phyloP scores from a whole-genome alignment of 257 asterid genomes.

The Buddleja alternifolia region DNA sequence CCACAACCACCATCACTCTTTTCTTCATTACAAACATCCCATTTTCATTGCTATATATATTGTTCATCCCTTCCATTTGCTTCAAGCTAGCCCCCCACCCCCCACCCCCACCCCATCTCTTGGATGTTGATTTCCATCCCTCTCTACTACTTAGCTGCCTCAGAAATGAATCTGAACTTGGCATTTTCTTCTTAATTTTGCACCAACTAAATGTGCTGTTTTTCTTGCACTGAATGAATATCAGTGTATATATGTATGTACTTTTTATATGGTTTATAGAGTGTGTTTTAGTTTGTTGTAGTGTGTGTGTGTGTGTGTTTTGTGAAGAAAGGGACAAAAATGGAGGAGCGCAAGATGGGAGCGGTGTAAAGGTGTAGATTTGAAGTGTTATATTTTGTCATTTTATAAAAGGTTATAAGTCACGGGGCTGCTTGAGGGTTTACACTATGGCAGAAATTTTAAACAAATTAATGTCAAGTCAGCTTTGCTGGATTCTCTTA shows the following conservation, averaged over 20 bases:
- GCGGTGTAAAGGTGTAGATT: conserved; percentile 24
- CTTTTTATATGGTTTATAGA: conserved; percentile 3
- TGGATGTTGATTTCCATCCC: conserved; percentile 50
- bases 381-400: conserved; percentile 14
- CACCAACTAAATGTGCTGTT: too few relatives aligned
- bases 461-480: conserved; percentile 39
- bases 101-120: conserved; percentile 39
- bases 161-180: conserved; percentile 35
- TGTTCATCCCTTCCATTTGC: conserved; percentile 33
- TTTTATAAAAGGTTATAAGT: conserved; percentile 24
- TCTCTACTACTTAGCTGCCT: conserved; percentile 65
- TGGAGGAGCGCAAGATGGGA: conserved; percentile 28
- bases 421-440: conserved; percentile 48
- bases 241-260: conserved; percentile 13
- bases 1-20: conserved; percentile 69
- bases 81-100: conserved; percentile 23
- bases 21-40: conserved; percentile 42
- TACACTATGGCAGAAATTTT: conserved; percentile 22
- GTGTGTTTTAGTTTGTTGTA: neutral
- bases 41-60: conserved; percentile 18
- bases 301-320: conserved; percentile 4
- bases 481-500: conserved; percentile 30
- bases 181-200: neutral
- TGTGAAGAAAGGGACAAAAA: conserved; percentile 21
- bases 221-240: too few relatives aligned